Conservation (phyloP, 2,329 filamentous ascomycete genomes). For the Botrytis hyacinthi region DNA sequence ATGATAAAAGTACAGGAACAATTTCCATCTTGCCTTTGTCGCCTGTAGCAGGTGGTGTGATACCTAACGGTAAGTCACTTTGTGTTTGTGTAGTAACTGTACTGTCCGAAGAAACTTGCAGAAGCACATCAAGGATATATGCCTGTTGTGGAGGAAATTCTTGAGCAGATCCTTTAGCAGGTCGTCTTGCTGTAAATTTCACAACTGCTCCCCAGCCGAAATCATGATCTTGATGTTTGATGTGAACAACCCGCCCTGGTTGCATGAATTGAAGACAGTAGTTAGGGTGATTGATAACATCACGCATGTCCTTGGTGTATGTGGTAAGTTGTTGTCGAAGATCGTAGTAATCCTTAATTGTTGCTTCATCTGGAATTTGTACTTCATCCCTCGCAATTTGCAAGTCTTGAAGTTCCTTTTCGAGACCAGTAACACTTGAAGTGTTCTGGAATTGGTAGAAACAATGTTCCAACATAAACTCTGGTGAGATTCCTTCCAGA, state of each 20-base stretch:
- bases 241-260: slow-evolving; percentile 79
- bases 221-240: slow-evolving; percentile 76
- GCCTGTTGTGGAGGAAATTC: slow-evolving; percentile 72
- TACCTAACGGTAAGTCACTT: slow-evolving; percentile 62
- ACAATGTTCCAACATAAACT: slow-evolving; percentile 97
- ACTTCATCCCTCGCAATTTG: slow-evolving; percentile 73
- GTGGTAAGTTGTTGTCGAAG: slow-evolving; percentile 78
- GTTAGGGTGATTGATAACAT: slow-evolving; percentile 87
- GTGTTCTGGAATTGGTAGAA: slow-evolving; percentile 99
- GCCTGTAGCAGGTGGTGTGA: slow-evolving; percentile 58
- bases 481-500: slow-evolving; percentile 98
- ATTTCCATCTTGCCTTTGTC: slow-evolving; percentile 73
- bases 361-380: slow-evolving; percentile 79
- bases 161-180: slow-evolving; percentile 63
- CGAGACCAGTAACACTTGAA: slow-evolving; percentile 77
- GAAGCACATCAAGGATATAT: slow-evolving; percentile 77
- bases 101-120: slow-evolving; percentile 58
- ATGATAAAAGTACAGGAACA: slow-evolving; percentile 82
- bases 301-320: slow-evolving; percentile 85
- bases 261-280: slow-evolving; percentile 84
- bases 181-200: slow-evolving; percentile 65
- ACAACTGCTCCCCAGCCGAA: slow-evolving; percentile 95
- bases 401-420: slow-evolving; percentile 77
- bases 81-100: slow-evolving; percentile 55
- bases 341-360: slow-evolving; percentile 92